These are phyloP conservation scores for Vishniacozyma victoriae DNA, from an alignment of 768 basidiomycete genomes.

Conservation along the genomic window DNA sequence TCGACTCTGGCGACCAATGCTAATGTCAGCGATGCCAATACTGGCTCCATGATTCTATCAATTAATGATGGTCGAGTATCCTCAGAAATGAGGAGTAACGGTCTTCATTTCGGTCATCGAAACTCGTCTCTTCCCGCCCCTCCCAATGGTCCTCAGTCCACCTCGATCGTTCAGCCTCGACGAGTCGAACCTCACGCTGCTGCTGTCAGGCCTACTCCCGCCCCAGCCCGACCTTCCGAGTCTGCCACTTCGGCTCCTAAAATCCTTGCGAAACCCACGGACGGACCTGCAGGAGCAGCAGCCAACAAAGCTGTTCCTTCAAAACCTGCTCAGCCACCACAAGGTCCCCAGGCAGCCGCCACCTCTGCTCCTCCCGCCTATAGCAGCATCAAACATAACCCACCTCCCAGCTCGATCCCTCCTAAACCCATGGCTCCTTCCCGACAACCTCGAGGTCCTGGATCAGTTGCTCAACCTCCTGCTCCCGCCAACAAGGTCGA, in stretches of 20 bases:
- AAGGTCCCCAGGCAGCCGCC: background rate
- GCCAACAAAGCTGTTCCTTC: slow-evolving; percentile 1
- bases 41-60: slow-evolving; percentile 79
- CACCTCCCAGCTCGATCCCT: background rate
- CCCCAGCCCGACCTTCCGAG: slow-evolving; percentile 1
- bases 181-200: background rate
- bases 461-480: background rate
- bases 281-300: background rate
- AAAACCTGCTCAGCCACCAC: background rate
- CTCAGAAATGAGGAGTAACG: slow-evolving; percentile 86
- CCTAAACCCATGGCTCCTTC: background rate
- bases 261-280: slow-evolving; percentile 6
- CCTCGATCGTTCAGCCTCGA: slow-evolving; percentile 8
- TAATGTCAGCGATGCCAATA: slow-evolving; percentile 70
- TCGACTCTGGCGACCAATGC: background rate
- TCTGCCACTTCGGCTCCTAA: slow-evolving; percentile 6
- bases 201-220: background rate
- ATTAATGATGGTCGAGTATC: slow-evolving; percentile 87
- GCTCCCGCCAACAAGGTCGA: no score
- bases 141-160: slow-evolving; percentile 17
- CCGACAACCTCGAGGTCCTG: slow-evolving; percentile 1
- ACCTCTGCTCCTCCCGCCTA: slow-evolving; percentile 5
- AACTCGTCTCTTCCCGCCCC: slow-evolving; percentile 9
- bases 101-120: slow-evolving; percentile 77
- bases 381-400: slow-evolving; percentile 2